These are phyloP conservation scores for Exophiala viscosa DNA, from an alignment of 2,329 filamentous ascomycete genomes.

Conservation along the genomic window DNA sequence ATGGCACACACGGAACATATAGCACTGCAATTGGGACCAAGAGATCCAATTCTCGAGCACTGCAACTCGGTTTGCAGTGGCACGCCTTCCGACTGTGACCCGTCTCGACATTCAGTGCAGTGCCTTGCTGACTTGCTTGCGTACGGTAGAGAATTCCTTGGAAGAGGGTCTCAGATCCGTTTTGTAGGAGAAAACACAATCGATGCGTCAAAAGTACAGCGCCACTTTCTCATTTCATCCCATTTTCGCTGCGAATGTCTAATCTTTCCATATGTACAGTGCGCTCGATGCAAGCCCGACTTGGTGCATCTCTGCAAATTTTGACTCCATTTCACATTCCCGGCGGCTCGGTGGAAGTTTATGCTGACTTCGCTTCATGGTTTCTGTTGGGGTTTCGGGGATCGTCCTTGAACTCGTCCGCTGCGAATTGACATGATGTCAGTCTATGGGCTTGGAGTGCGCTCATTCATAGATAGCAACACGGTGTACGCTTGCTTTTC, in stretches of 20 bases:
- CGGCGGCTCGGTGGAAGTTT: neutral
- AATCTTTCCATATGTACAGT: slow-evolving; percentile 24
- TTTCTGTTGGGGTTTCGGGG: slow-evolving; percentile 66
- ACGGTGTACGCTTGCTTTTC: neutral
- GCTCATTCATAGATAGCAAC: neutral
- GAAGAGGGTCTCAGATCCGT: too few relatives aligned
- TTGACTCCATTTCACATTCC: neutral
- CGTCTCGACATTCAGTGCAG: too few relatives aligned
- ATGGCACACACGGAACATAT: too few relatives aligned
- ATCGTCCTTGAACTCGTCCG: slow-evolving; percentile 95
- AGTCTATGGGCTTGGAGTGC: neutral
- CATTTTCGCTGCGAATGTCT: slow-evolving; percentile 15
- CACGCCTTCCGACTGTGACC: too few relatives aligned
- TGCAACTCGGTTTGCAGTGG: too few relatives aligned
- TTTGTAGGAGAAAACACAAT: neutral
- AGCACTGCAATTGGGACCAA: too few relatives aligned
- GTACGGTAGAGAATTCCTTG: too few relatives aligned
- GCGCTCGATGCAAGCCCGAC: slow-evolving; percentile 3
- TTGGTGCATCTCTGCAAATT: neutral
- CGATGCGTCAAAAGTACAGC: neutral
- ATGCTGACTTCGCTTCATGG: slow-evolving; percentile 21
- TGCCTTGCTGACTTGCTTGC: too few relatives aligned
- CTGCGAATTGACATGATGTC: slow-evolving; percentile 45
- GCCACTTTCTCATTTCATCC: slow-evolving; percentile 3
- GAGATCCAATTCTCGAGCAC: too few relatives aligned